Evolutionary conservation across 2,329 filamentous ascomycete species (phyloP).

Genomic region (Penicillium corylophilum): DNA sequence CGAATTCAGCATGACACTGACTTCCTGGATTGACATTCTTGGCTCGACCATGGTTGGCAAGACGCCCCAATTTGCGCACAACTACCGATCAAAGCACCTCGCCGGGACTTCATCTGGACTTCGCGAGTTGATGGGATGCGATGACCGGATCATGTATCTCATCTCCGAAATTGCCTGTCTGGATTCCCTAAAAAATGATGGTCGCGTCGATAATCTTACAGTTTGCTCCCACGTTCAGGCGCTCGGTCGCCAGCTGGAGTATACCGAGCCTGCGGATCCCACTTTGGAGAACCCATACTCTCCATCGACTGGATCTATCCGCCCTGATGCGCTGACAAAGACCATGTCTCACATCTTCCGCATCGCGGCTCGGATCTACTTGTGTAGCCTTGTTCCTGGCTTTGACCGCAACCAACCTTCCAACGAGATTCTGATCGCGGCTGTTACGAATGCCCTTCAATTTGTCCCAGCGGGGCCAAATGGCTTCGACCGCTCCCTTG

Average conservation of each 20-base stretch:
- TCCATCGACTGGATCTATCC: slow-evolving; percentile 65
- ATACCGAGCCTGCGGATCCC: slow-evolving; percentile 69
- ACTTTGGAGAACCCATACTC: slow-evolving; percentile 60
- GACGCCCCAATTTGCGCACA: slow-evolving; percentile 84
- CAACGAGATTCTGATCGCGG: slow-evolving; percentile 78
- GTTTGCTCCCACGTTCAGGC: slow-evolving; percentile 86
- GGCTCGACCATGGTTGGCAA: slow-evolving; percentile 88
- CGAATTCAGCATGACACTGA: slow-evolving; percentile 87
- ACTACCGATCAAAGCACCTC: slow-evolving; percentile 92
- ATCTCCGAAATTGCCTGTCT: slow-evolving; percentile 97
- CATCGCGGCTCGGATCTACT: slow-evolving; percentile 87
- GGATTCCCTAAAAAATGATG: slow-evolving; percentile 78
- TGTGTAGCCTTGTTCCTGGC: slow-evolving; percentile 91
- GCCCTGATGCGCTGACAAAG: slow-evolving; percentile 76
- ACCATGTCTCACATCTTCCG: slow-evolving; percentile 93
- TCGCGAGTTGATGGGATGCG: slow-evolving; percentile 93
- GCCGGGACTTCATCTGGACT: slow-evolving; percentile 66
- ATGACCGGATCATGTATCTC: slow-evolving; percentile 95
- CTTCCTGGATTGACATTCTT: slow-evolving; percentile 95
- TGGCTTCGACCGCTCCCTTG: slow-evolving; percentile 85
- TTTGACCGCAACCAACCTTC: slow-evolving; percentile 73
- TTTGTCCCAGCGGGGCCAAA: slow-evolving; percentile 77
- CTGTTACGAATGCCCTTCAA: slow-evolving; percentile 72
- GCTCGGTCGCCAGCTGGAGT: slow-evolving; percentile 81
- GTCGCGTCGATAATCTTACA: slow-evolving; percentile 75